A percentile compares a stretch with the other conserved stretches of the same genome.
phyloP scores from a whole-genome alignment of 176 grass and related monocot species.

The Oryza nivara region DNA sequence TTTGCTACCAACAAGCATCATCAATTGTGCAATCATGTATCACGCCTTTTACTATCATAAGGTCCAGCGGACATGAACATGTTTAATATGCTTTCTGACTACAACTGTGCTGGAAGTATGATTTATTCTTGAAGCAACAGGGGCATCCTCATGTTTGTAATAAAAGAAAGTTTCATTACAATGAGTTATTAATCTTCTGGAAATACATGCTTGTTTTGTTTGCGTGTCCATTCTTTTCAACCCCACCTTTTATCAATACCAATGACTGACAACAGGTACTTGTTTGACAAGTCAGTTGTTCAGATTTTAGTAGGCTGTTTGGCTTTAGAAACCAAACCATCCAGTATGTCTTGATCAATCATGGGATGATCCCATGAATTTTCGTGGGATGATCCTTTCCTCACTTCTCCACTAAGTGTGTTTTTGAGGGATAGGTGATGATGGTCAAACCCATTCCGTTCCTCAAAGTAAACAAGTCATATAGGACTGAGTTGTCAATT shows the following conservation, averaged over 20 bases:
- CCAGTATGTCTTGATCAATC: neutral
- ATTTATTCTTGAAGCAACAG: conserved; percentile 28
- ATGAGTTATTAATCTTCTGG: neutral
- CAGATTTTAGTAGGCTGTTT: neutral
- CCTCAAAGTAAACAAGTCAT: neutral
- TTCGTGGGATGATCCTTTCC: neutral
- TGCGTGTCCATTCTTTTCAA: conserved; percentile 2
- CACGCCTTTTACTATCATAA: neutral
- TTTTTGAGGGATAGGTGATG: neutral
- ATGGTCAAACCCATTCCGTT: neutral
- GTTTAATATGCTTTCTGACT: conserved; percentile 1
- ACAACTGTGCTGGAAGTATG: neutral
- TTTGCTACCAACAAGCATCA: neutral
- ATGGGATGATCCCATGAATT: neutral
- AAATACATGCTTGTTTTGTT: neutral
- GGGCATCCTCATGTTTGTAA: neutral
- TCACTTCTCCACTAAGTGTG: neutral
- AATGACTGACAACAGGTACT: neutral
- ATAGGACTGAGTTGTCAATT: neutral
- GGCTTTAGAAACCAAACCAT: neutral
- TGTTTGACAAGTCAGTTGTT: neutral
- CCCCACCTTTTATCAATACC: neutral
- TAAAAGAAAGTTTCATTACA: neutral
- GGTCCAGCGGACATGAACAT: neutral
- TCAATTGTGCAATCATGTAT: conserved; percentile 1